Base-by-base conservation (phyloP, 2,329 filamentous ascomycete genomes). In the Talaromyces sp. region DNA sequence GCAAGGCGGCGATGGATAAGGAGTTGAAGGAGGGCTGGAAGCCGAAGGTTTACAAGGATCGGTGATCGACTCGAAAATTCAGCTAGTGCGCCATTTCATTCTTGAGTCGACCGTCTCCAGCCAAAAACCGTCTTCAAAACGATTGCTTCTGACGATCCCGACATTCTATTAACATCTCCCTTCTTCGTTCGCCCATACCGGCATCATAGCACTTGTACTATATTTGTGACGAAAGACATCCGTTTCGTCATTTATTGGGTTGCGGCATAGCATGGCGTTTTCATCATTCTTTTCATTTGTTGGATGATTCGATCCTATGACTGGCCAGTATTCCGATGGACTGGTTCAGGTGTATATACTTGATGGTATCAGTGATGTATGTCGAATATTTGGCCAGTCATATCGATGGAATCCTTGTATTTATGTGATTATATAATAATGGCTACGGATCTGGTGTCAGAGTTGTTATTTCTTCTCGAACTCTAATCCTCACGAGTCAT, bases 11-110 rank as follows among this genome's bases (percentile, higher is more conserved):
- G 70, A 84, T 87, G 73, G 92, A 96, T 74, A 89, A 89, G 64
- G 93, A 97, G 78, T 73, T 90, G 62, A 87, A 90, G 75, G 89
- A 92, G 68, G 95, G 94, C 0, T 97, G 92, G 88, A 96, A 93
- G 77, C 95, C 94, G 66, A 97, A 97, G 84, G 83, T 97, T 66
- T 97, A 95, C 80, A 96, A 96, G 82, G 91, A 96, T 77, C 85
- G 88, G 84, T 90, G 75, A 77, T 73, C 39, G 19, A 33, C 41
- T 27, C 22, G 15, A 15, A 19, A 35, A 19, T 15, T 39, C 33
- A 27, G 3, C n/a, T 8, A 39, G 5, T 37, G n/a, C 52, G n/a
- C 52, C n/a, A 7, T 37, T 39, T 54, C n/a, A 0, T 56, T 22
- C 33, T 54, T 54, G 31, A 39, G 33, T 56, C 52, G 52, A 39